Evolutionary conservation across 305 asterid species (phyloP).

Genomic region (Solanum hybrid): DNA sequence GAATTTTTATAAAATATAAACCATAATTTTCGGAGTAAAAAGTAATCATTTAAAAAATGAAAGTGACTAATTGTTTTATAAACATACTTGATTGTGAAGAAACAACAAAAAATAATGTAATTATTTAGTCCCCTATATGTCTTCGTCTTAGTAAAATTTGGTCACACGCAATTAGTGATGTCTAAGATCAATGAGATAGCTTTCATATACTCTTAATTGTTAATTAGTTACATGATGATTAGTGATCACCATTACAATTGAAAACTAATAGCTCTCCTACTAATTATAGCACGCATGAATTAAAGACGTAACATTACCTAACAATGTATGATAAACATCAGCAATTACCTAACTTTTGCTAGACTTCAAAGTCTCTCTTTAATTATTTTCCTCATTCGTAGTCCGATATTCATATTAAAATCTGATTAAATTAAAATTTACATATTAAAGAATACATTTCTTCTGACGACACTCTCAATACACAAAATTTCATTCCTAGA

Average conservation of each 20-base stretch:
- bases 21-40: background rate
- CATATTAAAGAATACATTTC: fast-evolving
- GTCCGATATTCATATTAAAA: background rate
- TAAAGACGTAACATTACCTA: background rate
- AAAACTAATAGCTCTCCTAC: background rate
- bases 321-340: background rate
- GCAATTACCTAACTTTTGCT: background rate
- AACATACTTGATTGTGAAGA: background rate
- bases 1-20: background rate
- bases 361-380: background rate
- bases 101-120: background rate
- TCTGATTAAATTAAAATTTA: background rate
- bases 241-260: conserved; percentile 1
- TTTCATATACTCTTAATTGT: background rate
- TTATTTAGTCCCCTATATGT: background rate
- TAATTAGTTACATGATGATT: background rate
- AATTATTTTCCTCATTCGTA: background rate
- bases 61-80: background rate
- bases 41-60: background rate
- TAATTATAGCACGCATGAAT: background rate
- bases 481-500: fast-evolving
- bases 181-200: background rate
- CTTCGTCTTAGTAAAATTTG: background rate
- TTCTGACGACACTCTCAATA: background rate
- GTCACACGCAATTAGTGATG: background rate